Evolutionary conservation across 1,284 basidiomycete species (phyloP), one percentile per base, ranked within the genome.

Genomic region (Termitomyces sp.): DNA sequence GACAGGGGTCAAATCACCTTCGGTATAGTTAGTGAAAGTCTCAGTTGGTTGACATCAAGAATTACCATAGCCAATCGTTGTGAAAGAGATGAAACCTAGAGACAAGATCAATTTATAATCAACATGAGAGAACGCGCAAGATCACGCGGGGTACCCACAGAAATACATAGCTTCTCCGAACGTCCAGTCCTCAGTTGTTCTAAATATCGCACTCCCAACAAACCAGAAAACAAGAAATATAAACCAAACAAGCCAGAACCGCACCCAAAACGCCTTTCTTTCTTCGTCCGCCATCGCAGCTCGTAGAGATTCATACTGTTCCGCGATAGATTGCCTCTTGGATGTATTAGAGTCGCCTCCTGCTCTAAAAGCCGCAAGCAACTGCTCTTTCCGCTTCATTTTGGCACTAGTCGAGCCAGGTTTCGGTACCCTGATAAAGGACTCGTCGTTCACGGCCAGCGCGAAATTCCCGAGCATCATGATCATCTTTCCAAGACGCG

Each of bases 1-100:
- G 40, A 68, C 66, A 0, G 87, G 88, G 0, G 77, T 65, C 33
- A 77, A 73, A 61, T 92, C 88, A 7, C 89, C 75, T 74, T 45
- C 9, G n/a, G 15, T 21, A 36, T 42, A 21, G 15, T 41, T 10
- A 52, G 40, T 45, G 1, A 31, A 28, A 54, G 5, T 12, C 5
- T 13, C 19, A 19, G 10, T 6, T 15, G 5, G n/a, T 28, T 13
- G 24, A 13, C 17, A 45, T 12, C 5, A 33, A 12, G 48, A 17
- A 38, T 21, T 61, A 72, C 75, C 87, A 63, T 86, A 90, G 2
- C 89, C 87, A 21, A 87, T 80, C 0, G 83, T 86, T 0, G 79
- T 79, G 67, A 88, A 88, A 8, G 83, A 67, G 38, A 84, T 71
- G 62, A 85, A 77, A 62, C 81, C 81, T 83, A 17, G 6, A 21